Evolutionary conservation across 305 asterid species (phyloP).

Genomic region (Solanum hybrid): DNA sequence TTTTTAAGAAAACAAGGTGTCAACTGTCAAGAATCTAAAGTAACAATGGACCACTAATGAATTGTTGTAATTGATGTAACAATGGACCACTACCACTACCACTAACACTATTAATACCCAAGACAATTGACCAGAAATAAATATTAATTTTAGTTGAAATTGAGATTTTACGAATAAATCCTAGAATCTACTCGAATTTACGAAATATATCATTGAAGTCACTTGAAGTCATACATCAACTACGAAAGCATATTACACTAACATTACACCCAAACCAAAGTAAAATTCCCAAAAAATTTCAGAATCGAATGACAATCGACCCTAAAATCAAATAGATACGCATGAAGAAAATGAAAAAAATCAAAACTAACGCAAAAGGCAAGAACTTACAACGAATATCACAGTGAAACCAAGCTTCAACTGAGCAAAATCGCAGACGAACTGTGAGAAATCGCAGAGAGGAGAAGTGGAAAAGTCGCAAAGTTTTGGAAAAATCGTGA

Average conservation of each 20-base stretch:
- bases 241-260: neutral
- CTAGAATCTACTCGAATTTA: neutral
- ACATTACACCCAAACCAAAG: neutral
- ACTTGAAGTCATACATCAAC: neutral
- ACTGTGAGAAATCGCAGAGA: neutral
- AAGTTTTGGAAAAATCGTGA: too few species aligned
- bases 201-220: neutral
- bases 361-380: neutral
- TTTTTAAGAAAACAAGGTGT: neutral
- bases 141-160: neutral
- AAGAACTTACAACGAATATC: neutral
- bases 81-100: neutral
- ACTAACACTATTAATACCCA: neutral
- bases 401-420: neutral
- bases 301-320: too few species aligned
- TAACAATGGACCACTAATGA: neutral
- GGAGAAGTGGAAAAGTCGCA: neutral
- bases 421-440: neutral
- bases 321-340: neutral
- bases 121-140: neutral
- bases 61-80: too few species aligned
- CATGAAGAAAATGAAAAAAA: neutral
- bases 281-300: too few species aligned
- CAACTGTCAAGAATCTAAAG: neutral
- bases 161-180: neutral